Evolutionary conservation across 177 flowering plant species (phyloP), one percentile per base, ranked within the genome.

Genomic region (Vitis hybrid): DNA sequence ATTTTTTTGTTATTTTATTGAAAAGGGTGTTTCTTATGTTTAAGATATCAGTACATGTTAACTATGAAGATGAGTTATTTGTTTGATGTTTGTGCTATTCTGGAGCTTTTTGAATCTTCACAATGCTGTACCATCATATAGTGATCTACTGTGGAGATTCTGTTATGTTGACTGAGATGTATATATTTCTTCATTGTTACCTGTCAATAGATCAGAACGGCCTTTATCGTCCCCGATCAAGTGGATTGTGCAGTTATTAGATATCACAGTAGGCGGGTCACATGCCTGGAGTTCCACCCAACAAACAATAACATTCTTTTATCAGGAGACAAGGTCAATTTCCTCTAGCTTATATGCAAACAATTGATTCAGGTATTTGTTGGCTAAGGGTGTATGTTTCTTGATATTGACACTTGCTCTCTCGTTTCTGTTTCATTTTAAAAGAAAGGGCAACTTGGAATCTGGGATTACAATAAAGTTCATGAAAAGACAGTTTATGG

Each of bases 391-490:
- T 13, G 20, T 7, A 66, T 64, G 8, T 66, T 60, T 64, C 19
- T 50, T 67, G 74, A 18, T 71, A 13, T 74, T 77, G 26, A 39
- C 48, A 10, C 45, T 72, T 48, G 2, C 22, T 20, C 48, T 70
- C 58, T 51, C 58, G 68, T 52, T 50, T 65, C 22, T 71, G 10
- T 68, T 77, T 72, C 18, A 33, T 49, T 70, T 56, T 18, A 56
- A 79, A 76, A 94, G 98, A 93, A 93, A 92, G 99, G 99, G 69
- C 98, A 93, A 82, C 83, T 91, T 81, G 99, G 96, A 74, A 86
- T 93, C 22, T 94, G 99, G 99, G 89, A 94, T 84, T 94, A 78
- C 72, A 68, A 16, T 45, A 87, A 86, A 73, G 92, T 91, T 20
- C 68, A 85, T 76, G 98, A 94, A 67, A 90, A 83, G 84, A 86